Conservation (phyloP, 345 rosid species). For the thale cress (Arabidopsis thaliana) region DNA sequence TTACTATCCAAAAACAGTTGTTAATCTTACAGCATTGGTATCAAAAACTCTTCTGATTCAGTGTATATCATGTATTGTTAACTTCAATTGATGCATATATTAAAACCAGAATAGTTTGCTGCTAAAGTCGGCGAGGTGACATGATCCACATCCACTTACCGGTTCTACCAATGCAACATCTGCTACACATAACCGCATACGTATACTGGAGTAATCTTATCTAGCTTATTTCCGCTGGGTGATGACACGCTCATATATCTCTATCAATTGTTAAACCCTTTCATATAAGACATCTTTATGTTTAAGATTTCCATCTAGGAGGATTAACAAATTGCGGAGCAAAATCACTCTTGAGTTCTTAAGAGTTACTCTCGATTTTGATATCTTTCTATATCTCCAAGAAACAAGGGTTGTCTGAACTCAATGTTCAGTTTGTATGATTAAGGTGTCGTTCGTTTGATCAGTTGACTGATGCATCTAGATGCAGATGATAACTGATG, state of each 20-base stretch:
- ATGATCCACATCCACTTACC: neutral
- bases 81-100: neutral
- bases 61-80: conserved; percentile 13
- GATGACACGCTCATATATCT: neutral
- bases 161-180: neutral
- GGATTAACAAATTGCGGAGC: too few species aligned
- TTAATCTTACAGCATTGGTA: neutral
- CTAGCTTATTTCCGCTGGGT: neutral
- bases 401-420: neutral
- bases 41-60: conserved; percentile 12
- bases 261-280: neutral
- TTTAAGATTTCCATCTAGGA: neutral
- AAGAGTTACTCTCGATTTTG: neutral
- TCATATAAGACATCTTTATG: neutral
- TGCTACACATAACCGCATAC: neutral
- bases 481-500: too few species aligned
- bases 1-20: neutral
- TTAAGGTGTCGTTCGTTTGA: neutral
- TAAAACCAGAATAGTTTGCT: neutral
- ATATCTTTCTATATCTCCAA: neutral
- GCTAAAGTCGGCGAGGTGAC: neutral
- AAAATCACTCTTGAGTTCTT: neutral
- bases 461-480: too few species aligned
- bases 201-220: neutral
- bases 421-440: neutral